These are phyloP conservation scores for Pedinophyceae sp. DNA, from an alignment of 139 green algal genomes.

Conservation along the genomic window DNA sequence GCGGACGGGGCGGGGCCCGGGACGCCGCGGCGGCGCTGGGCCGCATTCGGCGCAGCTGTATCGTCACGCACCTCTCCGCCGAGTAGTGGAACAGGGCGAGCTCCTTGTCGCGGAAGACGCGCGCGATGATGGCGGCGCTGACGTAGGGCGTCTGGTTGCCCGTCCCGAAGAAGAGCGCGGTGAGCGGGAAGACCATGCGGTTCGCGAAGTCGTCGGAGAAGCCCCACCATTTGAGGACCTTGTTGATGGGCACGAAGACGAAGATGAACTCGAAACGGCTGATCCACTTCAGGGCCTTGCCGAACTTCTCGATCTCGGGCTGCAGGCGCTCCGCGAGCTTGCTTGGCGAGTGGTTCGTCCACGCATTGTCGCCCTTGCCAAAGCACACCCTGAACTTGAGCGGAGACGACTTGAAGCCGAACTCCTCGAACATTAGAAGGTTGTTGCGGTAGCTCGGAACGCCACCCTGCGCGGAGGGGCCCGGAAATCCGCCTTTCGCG, in stretches of 20 bases:
- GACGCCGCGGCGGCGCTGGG: too few relatives aligned
- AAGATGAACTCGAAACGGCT: constrained; percentile 35
- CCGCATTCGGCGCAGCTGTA: too few relatives aligned
- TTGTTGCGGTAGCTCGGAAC: constrained; percentile 44
- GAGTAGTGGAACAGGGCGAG: constrained; percentile 52
- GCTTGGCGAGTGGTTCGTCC: constrained; percentile 41
- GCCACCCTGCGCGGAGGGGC: constrained; percentile 23
- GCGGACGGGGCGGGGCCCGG: too few relatives aligned
- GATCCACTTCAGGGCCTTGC: constrained; percentile 29
- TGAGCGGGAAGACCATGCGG: constrained; percentile 48
- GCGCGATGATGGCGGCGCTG: constrained; percentile 32
- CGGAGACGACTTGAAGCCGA: constrained; percentile 32
- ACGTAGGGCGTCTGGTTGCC: constrained; percentile 53
- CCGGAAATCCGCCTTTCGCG: neutral
- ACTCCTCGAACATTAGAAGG: constrained; percentile 28
- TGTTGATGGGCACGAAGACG: constrained; percentile 39
- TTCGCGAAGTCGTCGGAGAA: constrained; percentile 40
- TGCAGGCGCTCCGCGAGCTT: constrained; percentile 20
- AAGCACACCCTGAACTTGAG: constrained; percentile 44
- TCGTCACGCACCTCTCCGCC: too few relatives aligned
- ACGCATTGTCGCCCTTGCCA: constrained; percentile 32
- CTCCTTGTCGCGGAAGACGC: constrained; percentile 49
- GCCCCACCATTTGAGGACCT: constrained; percentile 24
- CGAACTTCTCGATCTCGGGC: constrained; percentile 39
- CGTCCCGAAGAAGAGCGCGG: constrained; percentile 56